phyloP scores from a whole-genome alignment of 2,329 filamentous ascomycete species.

The Phyllosticta ampelicida region DNA sequence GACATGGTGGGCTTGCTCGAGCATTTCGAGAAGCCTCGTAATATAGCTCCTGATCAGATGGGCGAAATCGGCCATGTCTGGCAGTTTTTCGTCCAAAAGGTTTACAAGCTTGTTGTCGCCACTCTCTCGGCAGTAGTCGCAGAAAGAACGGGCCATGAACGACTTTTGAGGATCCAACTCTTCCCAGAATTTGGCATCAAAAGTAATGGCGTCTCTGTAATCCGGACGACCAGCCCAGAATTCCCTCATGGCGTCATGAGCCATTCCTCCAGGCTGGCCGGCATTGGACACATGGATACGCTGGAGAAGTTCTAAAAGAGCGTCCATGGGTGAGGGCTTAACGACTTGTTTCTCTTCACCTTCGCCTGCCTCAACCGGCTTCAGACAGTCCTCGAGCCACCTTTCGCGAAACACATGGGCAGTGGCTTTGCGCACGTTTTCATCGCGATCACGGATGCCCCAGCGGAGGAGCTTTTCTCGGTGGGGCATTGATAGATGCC shows the following conservation, averaged over 20 bases:
- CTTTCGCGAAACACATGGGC: slow-evolving; percentile 82
- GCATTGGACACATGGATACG: slow-evolving; percentile 89
- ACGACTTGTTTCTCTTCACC: slow-evolving; percentile 28
- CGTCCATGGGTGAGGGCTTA: slow-evolving; percentile 62
- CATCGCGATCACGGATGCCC: slow-evolving; percentile 88
- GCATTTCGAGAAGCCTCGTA: slow-evolving; percentile 53
- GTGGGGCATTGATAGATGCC: slow-evolving; percentile 86
- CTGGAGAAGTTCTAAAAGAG: slow-evolving; percentile 79
- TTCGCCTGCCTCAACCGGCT: slow-evolving; percentile 19
- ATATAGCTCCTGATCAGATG: slow-evolving; percentile 79
- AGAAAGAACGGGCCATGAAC: slow-evolving; percentile 86
- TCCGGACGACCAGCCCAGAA: slow-evolving; percentile 93
- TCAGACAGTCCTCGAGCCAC: slow-evolving; percentile 96
- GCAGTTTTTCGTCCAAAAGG: slow-evolving; percentile 83
- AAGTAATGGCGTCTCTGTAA: slow-evolving; percentile 60
- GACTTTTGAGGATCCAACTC: slow-evolving; percentile 73
- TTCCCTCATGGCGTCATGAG: slow-evolving; percentile 84
- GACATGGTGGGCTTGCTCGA: slow-evolving; percentile 46
- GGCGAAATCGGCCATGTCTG: slow-evolving; percentile 83
- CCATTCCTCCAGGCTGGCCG: slow-evolving; percentile 79
- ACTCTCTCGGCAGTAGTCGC: slow-evolving; percentile 75
- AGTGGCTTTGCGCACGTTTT: slow-evolving; percentile 85
- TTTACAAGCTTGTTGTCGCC: slow-evolving; percentile 63
- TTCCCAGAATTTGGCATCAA: slow-evolving; percentile 69
- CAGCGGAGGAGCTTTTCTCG: slow-evolving; percentile 90